phyloP scores from a whole-genome alignment of 2,329 filamentous ascomycete genomes.

The Dothistroma septosporum region DNA sequence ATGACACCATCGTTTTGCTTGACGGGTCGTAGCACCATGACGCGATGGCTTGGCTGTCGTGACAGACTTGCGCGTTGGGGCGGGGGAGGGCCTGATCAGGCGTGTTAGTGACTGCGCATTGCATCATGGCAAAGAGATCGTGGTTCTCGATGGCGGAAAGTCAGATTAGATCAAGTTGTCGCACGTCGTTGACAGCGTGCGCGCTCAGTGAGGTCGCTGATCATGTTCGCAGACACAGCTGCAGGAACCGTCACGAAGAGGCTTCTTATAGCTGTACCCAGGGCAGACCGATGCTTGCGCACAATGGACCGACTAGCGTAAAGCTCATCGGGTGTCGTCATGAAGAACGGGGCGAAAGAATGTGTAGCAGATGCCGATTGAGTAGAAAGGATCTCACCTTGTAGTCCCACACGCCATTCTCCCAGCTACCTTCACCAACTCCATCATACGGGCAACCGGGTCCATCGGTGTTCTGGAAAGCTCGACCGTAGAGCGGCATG shows the following conservation, averaged over 20 bases:
- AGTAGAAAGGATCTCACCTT: conserved; percentile 47
- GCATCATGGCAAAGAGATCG: not conserved
- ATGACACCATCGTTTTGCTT: conserved; percentile 67
- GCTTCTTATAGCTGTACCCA: conserved; percentile 7
- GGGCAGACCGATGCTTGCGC: not conserved
- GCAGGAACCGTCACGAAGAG: conserved; percentile 17
- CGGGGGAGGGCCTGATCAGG: conserved; percentile 39
- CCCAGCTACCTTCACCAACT: conserved; percentile 76
- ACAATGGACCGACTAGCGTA: conserved; percentile 4
- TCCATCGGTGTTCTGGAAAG: conserved; percentile 75
- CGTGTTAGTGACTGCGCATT: not conserved
- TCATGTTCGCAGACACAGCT: not conserved
- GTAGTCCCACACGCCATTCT: conserved; percentile 81
- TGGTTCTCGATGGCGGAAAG: not conserved
- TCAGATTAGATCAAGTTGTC: conserved; percentile 41
- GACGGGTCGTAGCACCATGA: conserved; percentile 71
- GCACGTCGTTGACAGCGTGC: conserved; percentile 6
- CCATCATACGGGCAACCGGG: conserved; percentile 66
- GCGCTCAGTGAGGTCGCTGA: conserved; percentile 16
- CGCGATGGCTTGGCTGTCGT: conserved; percentile 62
- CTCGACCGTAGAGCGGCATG: conserved; percentile 87
- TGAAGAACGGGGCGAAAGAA: conserved; percentile 50
- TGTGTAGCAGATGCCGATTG: not conserved
- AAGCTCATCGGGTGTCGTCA: conserved; percentile 35
- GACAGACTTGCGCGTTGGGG: conserved; percentile 60